These are phyloP conservation scores for Gremmenia infestans DNA, from an alignment of 2,329 filamentous ascomycete species.

Conservation along the genomic window DNA sequence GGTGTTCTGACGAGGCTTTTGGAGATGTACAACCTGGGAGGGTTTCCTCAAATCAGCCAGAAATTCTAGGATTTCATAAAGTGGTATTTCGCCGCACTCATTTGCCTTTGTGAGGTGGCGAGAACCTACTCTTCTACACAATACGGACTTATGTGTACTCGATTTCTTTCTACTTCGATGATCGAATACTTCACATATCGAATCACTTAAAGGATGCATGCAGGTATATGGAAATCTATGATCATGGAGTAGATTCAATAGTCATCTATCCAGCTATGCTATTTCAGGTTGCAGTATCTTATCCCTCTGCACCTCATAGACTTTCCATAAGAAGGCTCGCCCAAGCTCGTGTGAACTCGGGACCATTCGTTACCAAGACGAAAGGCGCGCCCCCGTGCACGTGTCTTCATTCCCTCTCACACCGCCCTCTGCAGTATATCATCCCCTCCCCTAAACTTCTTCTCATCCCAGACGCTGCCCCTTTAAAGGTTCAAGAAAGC, in stretches of 20 bases:
- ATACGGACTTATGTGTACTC: no score
- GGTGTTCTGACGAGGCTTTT: no score
- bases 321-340: constrained; percentile 7
- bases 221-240: neutral
- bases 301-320: constrained; percentile 1
- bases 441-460: constrained; percentile 4
- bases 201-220: neutral
- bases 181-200: neutral
- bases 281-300: constrained; percentile 1
- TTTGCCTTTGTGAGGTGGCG: no score
- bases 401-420: constrained; percentile 2
- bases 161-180: no score
- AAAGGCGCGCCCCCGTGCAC: constrained; percentile 7
- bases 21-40: no score
- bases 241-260: constrained; percentile 9
- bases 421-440: constrained; percentile 10
- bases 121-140: no score
- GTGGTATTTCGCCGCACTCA: no score
- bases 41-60: no score
- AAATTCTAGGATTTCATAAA: no score
- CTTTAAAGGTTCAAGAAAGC: constrained; percentile 8
- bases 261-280: constrained; percentile 10
- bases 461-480: constrained; percentile 4
- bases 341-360: constrained; percentile 1
- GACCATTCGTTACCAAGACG: constrained; percentile 9